phyloP scores from a whole-genome alignment of 352 stramenopile species.

The Thraustotheca clavata region DNA sequence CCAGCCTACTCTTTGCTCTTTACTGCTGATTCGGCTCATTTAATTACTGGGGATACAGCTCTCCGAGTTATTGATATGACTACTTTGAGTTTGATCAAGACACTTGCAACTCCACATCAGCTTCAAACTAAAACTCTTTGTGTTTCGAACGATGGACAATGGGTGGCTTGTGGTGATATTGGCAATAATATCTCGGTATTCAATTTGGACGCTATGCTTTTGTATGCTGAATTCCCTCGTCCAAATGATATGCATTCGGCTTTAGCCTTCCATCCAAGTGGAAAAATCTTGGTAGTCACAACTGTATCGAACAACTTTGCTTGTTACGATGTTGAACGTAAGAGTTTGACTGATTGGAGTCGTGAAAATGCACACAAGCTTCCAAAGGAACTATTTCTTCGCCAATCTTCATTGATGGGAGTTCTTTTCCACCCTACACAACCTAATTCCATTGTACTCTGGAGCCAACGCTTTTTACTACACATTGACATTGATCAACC shows the following conservation, averaged over 20 bases:
- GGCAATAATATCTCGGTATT: conserved; percentile 67
- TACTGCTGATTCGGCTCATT: conserved; percentile 38
- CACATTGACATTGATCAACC: conserved; percentile 65
- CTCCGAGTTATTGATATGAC: conserved; percentile 65
- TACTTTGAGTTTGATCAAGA: conserved; percentile 67
- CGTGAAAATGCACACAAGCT: conserved; percentile 44
- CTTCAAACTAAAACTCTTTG: conserved; percentile 34
- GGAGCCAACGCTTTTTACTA: conserved; percentile 71
- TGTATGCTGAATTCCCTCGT: conserved; percentile 55
- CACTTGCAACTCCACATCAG: conserved; percentile 32
- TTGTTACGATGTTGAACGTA: conserved; percentile 68
- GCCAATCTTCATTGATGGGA: conserved; percentile 66
- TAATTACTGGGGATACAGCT: conserved; percentile 48
- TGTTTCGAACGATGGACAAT: conserved; percentile 73
- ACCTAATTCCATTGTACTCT: conserved; percentile 67
- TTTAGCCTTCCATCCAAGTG: conserved; percentile 65
- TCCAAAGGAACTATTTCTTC: conserved; percentile 49
- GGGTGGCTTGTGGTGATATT: conserved; percentile 59
- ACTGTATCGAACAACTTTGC: conserved; percentile 79
- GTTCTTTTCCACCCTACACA: conserved; percentile 71
- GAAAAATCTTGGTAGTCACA: conserved; percentile 68
- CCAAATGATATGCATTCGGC: conserved; percentile 69
- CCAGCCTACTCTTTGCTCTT: conserved; percentile 17
- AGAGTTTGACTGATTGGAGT: conserved; percentile 22
- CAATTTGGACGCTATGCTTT: conserved; percentile 83